Evolutionary conservation across 805 yeast species (phyloP), one percentile per base, ranked within the genome.

Genomic region (Wickerhamiella shivajii): DNA sequence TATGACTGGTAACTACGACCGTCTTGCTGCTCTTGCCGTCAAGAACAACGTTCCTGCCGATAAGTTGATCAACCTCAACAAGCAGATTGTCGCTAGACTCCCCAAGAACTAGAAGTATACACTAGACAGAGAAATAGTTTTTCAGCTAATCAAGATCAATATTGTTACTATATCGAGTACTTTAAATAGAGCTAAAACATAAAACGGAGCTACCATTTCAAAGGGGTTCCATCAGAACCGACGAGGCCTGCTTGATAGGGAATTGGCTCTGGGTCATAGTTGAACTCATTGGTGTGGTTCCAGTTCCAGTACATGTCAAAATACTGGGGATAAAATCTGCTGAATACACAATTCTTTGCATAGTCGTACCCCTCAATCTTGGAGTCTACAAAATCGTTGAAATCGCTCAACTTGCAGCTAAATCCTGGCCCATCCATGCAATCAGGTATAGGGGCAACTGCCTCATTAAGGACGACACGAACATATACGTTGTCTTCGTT

Each of bases 381-480:
- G 6, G 8, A 7, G 33, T 36, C 39, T 3, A 46, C 43, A 8
- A 30, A 33, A 24, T 30, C 30, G 37, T 42, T 40, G 39, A 37
- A 48, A 24, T 37, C 40, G 26, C 46, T 51, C 34, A 55, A 46
- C 37, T 51, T 49, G 51, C 72, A 60, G 24, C 64, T 54, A 46
- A 60, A 64, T 1, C 71, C 71, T 6, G 74, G 74, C 6, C 75
- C 74, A 27, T 50, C 45, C 31, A 58, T 50, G 47, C 74, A 69
- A 6, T 51, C 50, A 12, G 64, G 61, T 13, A 71, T 46, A 16
- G 74, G 71, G 18, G 63, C 56, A 15, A 69, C 71, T 2, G 68
- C 71, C 46, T 70, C 74, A 45, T 70, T 69, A 8, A 68, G 44
- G 5, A 67, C 52, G 24, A 62, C 54, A 45, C 75, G 62, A 13